phyloP scores from a whole-genome alignment of 352 stramenopile genomes.

The Blastocystis sp. region DNA sequence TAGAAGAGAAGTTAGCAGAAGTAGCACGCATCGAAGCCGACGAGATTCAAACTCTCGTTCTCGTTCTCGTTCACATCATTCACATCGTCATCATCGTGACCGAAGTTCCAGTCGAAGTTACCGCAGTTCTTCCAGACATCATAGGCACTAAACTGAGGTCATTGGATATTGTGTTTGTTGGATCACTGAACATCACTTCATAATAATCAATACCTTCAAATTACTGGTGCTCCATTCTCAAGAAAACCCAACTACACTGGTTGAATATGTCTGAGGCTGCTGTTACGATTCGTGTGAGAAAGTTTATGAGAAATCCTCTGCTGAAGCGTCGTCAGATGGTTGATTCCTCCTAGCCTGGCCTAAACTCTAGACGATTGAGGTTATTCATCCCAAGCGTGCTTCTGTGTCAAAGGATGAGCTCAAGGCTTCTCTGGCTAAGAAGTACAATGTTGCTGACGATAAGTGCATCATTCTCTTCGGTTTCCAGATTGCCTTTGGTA shows the following conservation, averaged over 20 bases:
- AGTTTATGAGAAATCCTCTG: slow-evolving; percentile 62
- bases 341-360: background rate
- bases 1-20: background rate
- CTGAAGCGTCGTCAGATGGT: slow-evolving; percentile 60
- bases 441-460: slow-evolving; percentile 60
- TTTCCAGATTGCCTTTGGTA: slow-evolving; percentile 62
- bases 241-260: slow-evolving; percentile 35
- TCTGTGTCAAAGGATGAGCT: slow-evolving; percentile 63
- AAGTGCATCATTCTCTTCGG: slow-evolving; percentile 63
- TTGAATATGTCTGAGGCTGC: slow-evolving; percentile 56
- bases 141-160: background rate
- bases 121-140: background rate
- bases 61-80: background rate
- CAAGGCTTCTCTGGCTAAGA: slow-evolving; percentile 62
- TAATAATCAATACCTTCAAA: background rate
- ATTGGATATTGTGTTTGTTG: background rate
- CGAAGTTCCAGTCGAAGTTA: background rate
- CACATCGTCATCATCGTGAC: background rate
- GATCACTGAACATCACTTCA: background rate
- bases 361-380: slow-evolving; percentile 51
- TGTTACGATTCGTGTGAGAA: slow-evolving; percentile 60
- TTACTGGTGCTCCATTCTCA: background rate
- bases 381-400: slow-evolving; percentile 41
- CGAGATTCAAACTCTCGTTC: background rate
- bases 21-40: background rate